Conservation (phyloP, 805 yeast species). For the Yarrowia porcina region DNA sequence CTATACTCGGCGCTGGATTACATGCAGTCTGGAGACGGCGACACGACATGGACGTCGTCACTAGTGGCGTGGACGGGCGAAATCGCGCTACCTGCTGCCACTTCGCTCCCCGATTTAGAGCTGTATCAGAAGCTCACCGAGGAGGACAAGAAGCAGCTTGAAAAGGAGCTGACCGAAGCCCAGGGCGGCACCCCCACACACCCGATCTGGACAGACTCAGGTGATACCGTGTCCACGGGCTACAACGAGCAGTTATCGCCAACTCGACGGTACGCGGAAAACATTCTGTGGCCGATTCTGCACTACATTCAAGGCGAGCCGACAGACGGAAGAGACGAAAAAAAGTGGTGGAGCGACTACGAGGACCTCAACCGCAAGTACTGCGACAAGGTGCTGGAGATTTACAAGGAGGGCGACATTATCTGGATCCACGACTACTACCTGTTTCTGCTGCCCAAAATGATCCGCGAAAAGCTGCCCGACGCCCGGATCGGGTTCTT, state of each 20-base stretch:
- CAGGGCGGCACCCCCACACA: slow-evolving; percentile 43
- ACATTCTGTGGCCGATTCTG: slow-evolving; percentile 88
- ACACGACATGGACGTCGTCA: slow-evolving; percentile 75
- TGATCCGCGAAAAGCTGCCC: slow-evolving; percentile 72
- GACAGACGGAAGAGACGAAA: slow-evolving; percentile 64
- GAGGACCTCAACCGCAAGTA: slow-evolving; percentile 88
- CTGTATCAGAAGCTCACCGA: slow-evolving; percentile 44
- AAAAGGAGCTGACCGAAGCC: slow-evolving; percentile 43
- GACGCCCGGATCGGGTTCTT: slow-evolving; percentile 73
- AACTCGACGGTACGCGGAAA: slow-evolving; percentile 90
- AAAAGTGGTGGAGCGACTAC: slow-evolving; percentile 83
- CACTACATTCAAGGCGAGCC: slow-evolving; percentile 85
- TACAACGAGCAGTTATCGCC: slow-evolving; percentile 64
- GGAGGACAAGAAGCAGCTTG: slow-evolving; percentile 51
- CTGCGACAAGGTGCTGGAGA: slow-evolving; percentile 67
- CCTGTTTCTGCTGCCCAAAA: slow-evolving; percentile 73
- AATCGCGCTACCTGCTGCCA: slow-evolving; percentile 39
- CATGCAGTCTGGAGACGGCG: slow-evolving; percentile 37
- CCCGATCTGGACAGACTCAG: slow-evolving; percentile 78
- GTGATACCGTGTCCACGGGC: slow-evolving; percentile 1
- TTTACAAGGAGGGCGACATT: slow-evolving; percentile 84
- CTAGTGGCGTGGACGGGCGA: slow-evolving; percentile 97
- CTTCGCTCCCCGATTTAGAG: slow-evolving; percentile 34
- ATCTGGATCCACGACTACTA: slow-evolving; percentile 94
- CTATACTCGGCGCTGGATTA: slow-evolving; percentile 70